A percentile compares a stretch with the other conserved stretches of the same genome.
Conservation (phyloP, 768 basidiomycete species). For the Tricholoma saponaceum region DNA sequence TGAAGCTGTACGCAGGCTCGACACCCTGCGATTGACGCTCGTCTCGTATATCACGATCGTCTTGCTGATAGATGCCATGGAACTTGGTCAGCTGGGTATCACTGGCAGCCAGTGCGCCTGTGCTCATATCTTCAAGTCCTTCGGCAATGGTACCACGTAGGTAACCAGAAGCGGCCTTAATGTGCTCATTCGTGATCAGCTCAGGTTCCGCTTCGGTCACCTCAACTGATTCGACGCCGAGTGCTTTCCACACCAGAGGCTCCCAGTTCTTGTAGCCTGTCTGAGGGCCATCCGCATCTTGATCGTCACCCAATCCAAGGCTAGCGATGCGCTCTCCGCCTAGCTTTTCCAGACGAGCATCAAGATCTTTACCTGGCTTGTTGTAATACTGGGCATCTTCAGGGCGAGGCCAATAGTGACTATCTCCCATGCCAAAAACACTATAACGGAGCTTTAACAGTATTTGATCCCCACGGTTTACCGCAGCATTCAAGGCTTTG, state of each 20-base stretch:
- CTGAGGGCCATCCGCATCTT: slow-evolving; percentile 93
- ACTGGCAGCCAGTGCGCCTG: slow-evolving; percentile 86
- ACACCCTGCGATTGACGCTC: slow-evolving; percentile 89
- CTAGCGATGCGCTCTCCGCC: slow-evolving; percentile 73
- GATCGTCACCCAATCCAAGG: slow-evolving; percentile 91
- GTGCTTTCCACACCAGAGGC: slow-evolving; percentile 85
- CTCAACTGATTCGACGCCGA: slow-evolving; percentile 88
- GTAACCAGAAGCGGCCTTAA: slow-evolving; percentile 94
- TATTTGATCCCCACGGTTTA: slow-evolving; percentile 51
- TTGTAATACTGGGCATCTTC: slow-evolving; percentile 99
- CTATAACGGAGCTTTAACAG: slow-evolving; percentile 67
- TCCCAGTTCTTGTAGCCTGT: slow-evolving; percentile 99
- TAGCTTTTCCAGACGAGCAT: slow-evolving; percentile 71
- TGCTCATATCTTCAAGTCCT: slow-evolving; percentile 79
- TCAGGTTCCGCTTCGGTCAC: slow-evolving; percentile 92
- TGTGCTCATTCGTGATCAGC: slow-evolving; percentile 98
- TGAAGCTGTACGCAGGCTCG: slow-evolving; percentile 96
- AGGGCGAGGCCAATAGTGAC: slow-evolving; percentile 97
- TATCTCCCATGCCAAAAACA: slow-evolving; percentile 96
- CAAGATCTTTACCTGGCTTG: slow-evolving; percentile 90
- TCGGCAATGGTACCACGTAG: slow-evolving; percentile 94
- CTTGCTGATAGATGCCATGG: slow-evolving; percentile 95
- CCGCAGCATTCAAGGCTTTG: slow-evolving; percentile 76
- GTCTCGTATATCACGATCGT: slow-evolving; percentile 97
- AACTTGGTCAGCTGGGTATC: slow-evolving; percentile 98